phyloP scores from a whole-genome alignment of 495 filamentous ascomycete species.

The Lepraria neglecta region DNA sequence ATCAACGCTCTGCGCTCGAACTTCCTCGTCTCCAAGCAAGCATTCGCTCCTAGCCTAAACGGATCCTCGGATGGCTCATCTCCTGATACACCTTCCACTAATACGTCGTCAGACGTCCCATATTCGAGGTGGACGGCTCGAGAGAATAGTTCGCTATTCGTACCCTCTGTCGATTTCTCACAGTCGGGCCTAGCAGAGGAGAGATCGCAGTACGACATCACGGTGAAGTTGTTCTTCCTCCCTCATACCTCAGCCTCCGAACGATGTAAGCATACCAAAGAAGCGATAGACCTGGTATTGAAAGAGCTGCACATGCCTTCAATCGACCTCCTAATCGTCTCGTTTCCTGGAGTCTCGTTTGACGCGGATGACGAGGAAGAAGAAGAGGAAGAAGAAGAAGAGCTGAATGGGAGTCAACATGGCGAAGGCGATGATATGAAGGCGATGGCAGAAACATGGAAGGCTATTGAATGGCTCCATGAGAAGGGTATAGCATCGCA shows the following conservation, averaged over 20 bases:
- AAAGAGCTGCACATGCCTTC: slow-evolving; percentile 66
- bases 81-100: slow-evolving; percentile 24
- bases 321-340: slow-evolving; percentile 86
- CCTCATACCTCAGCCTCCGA: slow-evolving; percentile 56
- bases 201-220: slow-evolving; percentile 79
- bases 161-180: slow-evolving; percentile 71
- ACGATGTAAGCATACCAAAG: slow-evolving; percentile 59
- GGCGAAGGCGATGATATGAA: slow-evolving; percentile 49
- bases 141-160: slow-evolving; percentile 56
- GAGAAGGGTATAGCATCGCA: slow-evolving; percentile 61
- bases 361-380: slow-evolving; percentile 85
- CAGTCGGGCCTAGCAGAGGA: slow-evolving; percentile 68
- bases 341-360: slow-evolving; percentile 88
- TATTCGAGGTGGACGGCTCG: slow-evolving; percentile 58
- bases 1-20: slow-evolving; percentile 77
- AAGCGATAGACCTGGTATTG: slow-evolving; percentile 72
- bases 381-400: slow-evolving; percentile 65
- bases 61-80: slow-evolving; percentile 27
- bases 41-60: slow-evolving; percentile 30
- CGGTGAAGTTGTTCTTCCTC: slow-evolving; percentile 87
- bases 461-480: slow-evolving; percentile 67
- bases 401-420: slow-evolving; percentile 51
- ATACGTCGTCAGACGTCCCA: slow-evolving; percentile 33
- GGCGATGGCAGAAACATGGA: slow-evolving; percentile 66
- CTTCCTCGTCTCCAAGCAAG: slow-evolving; percentile 64